Evolutionary conservation across 2,329 filamentous ascomycete species (phyloP), one percentile per base, ranked within the genome.

Genomic region (Atkinsonella hypoxylon): DNA sequence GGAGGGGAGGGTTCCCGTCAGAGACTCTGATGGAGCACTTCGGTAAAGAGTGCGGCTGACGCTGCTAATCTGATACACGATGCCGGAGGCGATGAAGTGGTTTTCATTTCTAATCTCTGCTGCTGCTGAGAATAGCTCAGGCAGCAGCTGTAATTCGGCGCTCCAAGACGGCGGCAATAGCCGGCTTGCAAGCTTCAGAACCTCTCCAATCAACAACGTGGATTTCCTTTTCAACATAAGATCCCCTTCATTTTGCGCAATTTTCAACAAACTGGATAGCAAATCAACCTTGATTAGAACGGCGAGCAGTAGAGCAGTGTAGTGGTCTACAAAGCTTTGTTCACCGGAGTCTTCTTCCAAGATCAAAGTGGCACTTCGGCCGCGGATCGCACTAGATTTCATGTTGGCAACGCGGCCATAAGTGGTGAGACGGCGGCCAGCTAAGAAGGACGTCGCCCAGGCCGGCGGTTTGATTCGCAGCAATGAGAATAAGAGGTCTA

Each of bases 1-100:
- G 6, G 69, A 69, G 1, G 72, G 66, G 12, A 75, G 56, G 8
- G 62, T 57, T 8, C 66, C 63, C 7, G 71, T 67, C 34, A 64
- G 55, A 1, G 61, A 60, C 3, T 67, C 67, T 0, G 76, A 72
- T 1, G 78, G 76, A 6, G 81, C 79, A 45, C 88, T 94, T 51
- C 89, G 79, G 62, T 94, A 94, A 13, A 98, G 71, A 0, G 90
- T 97, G 55, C 89, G 82, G 65, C 91, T 98, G 57, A 98, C 89
- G 63, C 91, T 96, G 69, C 95, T 95, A 49, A 98, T 95, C 64
- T 97, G 93, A 61, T 97, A 98, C 12, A 98, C 88, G 17, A 94
- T 94, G 8, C 89, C 84, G 8, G 89, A 90, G 7, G 91, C 89
- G 51, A 86, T 75, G 58, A 90, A 90, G 50, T 88, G 83, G 22